Percentiles rank a stretch among this genome's conserved stretches.
These are phyloP conservation scores for Triticum dicoccoides DNA, from an alignment of 176 grass and related monocot genomes.

Conservation along the genomic window DNA sequence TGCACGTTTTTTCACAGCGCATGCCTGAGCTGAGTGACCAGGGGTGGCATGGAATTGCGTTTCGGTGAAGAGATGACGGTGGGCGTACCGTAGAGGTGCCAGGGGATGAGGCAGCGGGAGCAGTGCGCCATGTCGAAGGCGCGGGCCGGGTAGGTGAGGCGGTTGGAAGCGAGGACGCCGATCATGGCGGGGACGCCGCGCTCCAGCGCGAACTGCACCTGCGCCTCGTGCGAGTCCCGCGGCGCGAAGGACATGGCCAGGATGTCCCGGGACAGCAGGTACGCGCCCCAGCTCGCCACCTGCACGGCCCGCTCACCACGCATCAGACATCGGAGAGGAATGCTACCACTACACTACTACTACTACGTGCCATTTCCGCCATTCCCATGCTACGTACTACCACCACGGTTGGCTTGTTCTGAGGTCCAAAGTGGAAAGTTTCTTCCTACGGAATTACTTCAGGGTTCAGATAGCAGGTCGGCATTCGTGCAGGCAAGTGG, in stretches of 20 bases:
- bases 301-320: not conserved
- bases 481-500: not conserved
- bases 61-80: not conserved
- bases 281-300: conserved; percentile 87
- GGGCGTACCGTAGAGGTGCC: conserved; percentile 53
- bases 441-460: not conserved
- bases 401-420: not conserved
- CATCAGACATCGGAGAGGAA: not conserved
- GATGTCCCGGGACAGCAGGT: conserved; percentile 59
- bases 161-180: conserved; percentile 61
- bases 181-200: conserved; percentile 87
- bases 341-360: too few relatives aligned
- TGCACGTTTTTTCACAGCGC: conserved; percentile 5
- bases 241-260: conserved; percentile 80
- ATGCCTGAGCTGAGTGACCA: not conserved
- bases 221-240: conserved; percentile 68
- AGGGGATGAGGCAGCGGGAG: conserved; percentile 94
- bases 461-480: not conserved
- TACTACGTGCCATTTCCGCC: not conserved
- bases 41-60: not conserved
- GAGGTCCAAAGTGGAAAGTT: not conserved
- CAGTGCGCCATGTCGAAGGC: conserved; percentile 97
- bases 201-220: conserved; percentile 84
- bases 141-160: conserved; percentile 67
- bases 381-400: not conserved